Conservation (phyloP, 495 filamentous ascomycete species). For the Penicillium antarcticum region DNA sequence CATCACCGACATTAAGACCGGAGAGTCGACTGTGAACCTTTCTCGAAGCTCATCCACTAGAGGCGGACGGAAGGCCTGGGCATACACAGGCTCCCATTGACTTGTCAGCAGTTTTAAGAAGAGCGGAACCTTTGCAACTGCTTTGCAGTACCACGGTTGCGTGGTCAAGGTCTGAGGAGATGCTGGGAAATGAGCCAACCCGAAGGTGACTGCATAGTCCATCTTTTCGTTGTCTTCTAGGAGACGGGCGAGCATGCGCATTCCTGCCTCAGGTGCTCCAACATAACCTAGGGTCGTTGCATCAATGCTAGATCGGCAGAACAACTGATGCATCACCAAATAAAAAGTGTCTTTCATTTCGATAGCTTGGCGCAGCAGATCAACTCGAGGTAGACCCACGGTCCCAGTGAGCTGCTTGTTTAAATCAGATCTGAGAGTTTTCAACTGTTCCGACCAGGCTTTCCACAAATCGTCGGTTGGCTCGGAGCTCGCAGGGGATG, state of each 20-base stretch:
- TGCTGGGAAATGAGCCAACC: slow-evolving; percentile 1
- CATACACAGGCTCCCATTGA: not conserved
- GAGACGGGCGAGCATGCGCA: not conserved
- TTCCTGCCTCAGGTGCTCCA: not conserved
- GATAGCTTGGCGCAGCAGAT: slow-evolving; percentile 58
- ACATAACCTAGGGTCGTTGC: not conserved
- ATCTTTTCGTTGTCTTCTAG: slow-evolving; percentile 12
- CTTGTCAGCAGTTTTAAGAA: not conserved
- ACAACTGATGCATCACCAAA: slow-evolving; percentile 65
- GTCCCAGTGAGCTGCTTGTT: not conserved
- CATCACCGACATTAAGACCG: slow-evolving; percentile 3
- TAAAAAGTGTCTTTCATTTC: slow-evolving; percentile 56
- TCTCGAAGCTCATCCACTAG: not conserved
- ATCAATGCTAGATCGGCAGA: slow-evolving; percentile 47
- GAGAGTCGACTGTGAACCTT: not conserved
- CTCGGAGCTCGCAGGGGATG: too few relatives aligned
- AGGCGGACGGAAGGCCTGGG: not conserved
- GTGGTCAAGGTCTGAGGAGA: not conserved
- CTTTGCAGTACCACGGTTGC: not conserved
- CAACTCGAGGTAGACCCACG: slow-evolving; percentile 40
- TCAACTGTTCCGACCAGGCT: slow-evolving; percentile 9
- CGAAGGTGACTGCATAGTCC: not conserved
- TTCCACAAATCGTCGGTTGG: slow-evolving; percentile 4
- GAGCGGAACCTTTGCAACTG: not conserved
- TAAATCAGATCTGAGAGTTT: slow-evolving; percentile 9